Conservation (phyloP, 1,284 basidiomycete genomes). For the Termitomyces sp. region DNA sequence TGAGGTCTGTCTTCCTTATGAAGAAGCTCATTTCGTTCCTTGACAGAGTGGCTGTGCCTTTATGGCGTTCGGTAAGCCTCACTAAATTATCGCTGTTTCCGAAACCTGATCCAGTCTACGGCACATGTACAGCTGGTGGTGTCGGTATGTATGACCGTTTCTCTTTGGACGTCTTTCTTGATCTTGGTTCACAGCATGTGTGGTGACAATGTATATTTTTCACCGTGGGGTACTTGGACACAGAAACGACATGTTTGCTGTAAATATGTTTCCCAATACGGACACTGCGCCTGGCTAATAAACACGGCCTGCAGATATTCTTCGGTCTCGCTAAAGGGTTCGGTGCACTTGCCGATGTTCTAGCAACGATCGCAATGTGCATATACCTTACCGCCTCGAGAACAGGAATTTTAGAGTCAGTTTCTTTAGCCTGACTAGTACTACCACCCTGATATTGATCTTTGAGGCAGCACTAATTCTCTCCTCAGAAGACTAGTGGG, state of each 20-base stretch:
- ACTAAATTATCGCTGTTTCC: not conserved
- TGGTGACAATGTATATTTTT: slow-evolving; percentile 24
- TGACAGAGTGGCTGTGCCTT: slow-evolving; percentile 9
- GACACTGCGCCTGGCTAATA: not conserved
- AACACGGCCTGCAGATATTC: slow-evolving; percentile 24
- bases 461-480: slow-evolving; percentile 24
- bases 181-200: slow-evolving; percentile 16
- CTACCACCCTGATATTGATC: not conserved
- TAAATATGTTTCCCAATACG: slow-evolving; percentile 14
- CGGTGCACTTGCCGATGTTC: slow-evolving; percentile 35
- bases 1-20: not conserved
- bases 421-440: slow-evolving; percentile 3
- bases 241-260: slow-evolving; percentile 26
- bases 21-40: not conserved
- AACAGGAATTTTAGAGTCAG: slow-evolving; percentile 20
- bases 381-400: slow-evolving; percentile 28
- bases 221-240: slow-evolving; percentile 23
- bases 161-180: not conserved
- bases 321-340: slow-evolving; percentile 41
- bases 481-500: slow-evolving; percentile 24
- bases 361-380: slow-evolving; percentile 39
- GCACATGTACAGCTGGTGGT: slow-evolving; percentile 12
- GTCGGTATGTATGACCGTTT: slow-evolving; percentile 10
- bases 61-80: slow-evolving; percentile 15
- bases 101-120: not conserved